Base-by-base conservation (phyloP, 148 eudicot species). In the Chenopodium quinoa region DNA sequence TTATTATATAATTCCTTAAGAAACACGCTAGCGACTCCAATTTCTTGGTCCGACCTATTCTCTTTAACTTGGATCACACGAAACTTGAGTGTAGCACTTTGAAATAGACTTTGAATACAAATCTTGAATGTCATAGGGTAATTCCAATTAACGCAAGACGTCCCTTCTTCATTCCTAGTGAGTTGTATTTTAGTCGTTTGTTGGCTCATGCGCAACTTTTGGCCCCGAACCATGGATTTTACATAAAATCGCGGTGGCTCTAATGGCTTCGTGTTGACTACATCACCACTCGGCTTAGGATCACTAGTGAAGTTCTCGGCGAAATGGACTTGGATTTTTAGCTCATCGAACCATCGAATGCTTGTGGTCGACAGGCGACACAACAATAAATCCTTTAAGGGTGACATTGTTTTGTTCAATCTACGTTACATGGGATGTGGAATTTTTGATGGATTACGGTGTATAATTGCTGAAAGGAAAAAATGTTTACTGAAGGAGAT, bases 31-130 rank as follows among this genome's bases (percentile, higher is more conserved):
- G 52, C 34, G 23, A 31, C 13, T 37, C 81, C 81, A 3, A 79
- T 22, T 29, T 50, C 75, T 54, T 79, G 46, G 60, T 69, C 66
- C 14, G 12, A 22, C 17, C 20, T 25, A 44, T 19, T 50, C n/a
- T 48, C 71, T 7, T 16, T 23, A 31, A 69, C 75, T 70, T 70
- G 75, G 52, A 79, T 20, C 66, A 79, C 75, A 79, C 60, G 81
- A 70, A 79, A 79, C 52, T 79, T 68, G 52, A 79, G 60, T 2
- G 4, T 52, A 29, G 52, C 25, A 23, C n/a, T 52, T 7, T 70
- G 27, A 22, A 79, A 70, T 20, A 79, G 4, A 31, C 50, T 69
- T 29, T 44, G 50, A 29, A 71, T 79, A 11, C 75, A 52, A 29
- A 79, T n/a, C 50, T 79, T 71, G 63, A 79, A 52, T 31, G 70